These are phyloP conservation scores for Peribolospora baueri DNA, from an alignment of 768 basidiomycete genomes.

Conservation along the genomic window DNA sequence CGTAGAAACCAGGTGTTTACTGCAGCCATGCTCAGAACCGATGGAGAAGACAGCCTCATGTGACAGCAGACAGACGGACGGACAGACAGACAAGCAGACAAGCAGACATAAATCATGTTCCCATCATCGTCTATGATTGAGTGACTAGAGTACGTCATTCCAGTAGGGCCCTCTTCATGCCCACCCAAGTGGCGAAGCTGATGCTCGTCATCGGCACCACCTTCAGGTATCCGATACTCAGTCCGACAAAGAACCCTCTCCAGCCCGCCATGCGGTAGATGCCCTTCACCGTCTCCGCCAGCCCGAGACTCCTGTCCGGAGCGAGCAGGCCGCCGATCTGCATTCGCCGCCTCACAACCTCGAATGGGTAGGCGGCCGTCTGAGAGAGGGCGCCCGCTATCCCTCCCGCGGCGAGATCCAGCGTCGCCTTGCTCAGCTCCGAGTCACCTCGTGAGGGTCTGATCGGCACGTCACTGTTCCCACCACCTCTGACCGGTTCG, in stretches of 20 bases:
- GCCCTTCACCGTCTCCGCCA: constrained; percentile 45
- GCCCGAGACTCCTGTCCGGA: constrained; percentile 52
- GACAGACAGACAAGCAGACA: too few species aligned
- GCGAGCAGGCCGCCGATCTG: constrained; percentile 70
- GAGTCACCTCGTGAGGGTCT: constrained; percentile 18
- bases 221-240: constrained; percentile 79
- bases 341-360: constrained; percentile 74
- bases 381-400: constrained; percentile 63
- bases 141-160: too few species aligned
- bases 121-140: too few species aligned
- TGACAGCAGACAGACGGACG: too few species aligned
- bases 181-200: constrained; percentile 75
- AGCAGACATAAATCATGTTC: too few species aligned
- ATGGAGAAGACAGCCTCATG: too few species aligned
- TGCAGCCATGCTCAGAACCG: too few species aligned
- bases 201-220: constrained; percentile 89
- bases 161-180: constrained; percentile 32
- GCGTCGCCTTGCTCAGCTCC: constrained; percentile 17
- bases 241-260: constrained; percentile 74
- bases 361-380: constrained; percentile 82
- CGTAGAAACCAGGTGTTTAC: too few species aligned
- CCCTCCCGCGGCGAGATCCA: constrained; percentile 63
- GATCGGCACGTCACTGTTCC: constrained; percentile 19
- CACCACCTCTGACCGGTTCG: constrained; percentile 3
- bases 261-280: constrained; percentile 49